phyloP scores from a whole-genome alignment of 306 rosid genomes.

The Nissolia schottii region DNA sequence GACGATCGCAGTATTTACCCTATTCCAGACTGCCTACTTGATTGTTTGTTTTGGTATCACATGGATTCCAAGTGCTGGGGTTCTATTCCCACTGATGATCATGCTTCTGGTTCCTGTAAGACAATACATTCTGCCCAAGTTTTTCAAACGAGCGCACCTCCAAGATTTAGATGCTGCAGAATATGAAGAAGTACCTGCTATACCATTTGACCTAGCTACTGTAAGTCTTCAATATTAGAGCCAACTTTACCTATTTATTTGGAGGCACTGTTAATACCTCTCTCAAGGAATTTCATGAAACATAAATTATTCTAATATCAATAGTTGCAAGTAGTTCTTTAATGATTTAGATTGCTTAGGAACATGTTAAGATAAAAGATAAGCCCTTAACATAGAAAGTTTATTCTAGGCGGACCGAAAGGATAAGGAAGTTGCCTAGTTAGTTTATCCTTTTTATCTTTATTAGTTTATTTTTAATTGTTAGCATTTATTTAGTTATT shows the following conservation, averaged over 20 bases:
- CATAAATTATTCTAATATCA: not conserved
- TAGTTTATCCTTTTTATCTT: too few relatives aligned
- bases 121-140: constrained; percentile 75
- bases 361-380: too few relatives aligned
- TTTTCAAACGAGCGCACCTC: constrained; percentile 68
- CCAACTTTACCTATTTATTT: not conserved
- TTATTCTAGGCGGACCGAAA: too few relatives aligned
- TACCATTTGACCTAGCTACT: constrained; percentile 39
- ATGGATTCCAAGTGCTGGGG: constrained; percentile 77
- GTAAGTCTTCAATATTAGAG: constrained; percentile 35
- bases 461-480: too few relatives aligned
- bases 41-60: constrained; percentile 74
- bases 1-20: constrained; percentile 56
- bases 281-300: not conserved
- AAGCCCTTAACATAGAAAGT: too few relatives aligned
- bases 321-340: not conserved
- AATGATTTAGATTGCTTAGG: not conserved
- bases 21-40: constrained; percentile 68
- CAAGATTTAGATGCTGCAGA: constrained; percentile 82
- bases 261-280: not conserved
- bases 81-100: constrained; percentile 78
- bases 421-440: too few relatives aligned
- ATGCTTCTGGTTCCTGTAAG: constrained; percentile 88
- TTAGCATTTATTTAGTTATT: too few relatives aligned
- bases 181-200: constrained; percentile 61